These are phyloP conservation scores for Asterochloris erici DNA, from an alignment of 139 green algal species.

Conservation along the genomic window DNA sequence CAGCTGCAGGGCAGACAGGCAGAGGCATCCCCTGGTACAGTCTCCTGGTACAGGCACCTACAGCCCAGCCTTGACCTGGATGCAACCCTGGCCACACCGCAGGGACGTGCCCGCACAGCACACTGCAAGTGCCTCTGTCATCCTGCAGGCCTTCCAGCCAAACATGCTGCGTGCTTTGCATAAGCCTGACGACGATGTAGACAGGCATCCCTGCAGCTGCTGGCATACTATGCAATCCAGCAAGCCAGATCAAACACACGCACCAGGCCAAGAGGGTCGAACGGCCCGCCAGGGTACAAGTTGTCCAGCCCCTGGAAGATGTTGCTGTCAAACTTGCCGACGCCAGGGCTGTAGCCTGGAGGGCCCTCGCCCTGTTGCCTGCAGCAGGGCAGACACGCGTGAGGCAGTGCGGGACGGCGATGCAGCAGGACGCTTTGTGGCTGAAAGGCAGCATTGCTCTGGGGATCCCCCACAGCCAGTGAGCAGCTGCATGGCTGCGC, in stretches of 20 bases:
- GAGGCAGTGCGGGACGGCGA: background rate
- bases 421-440: background rate
- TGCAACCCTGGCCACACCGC: too few relatives aligned
- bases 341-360: constrained; percentile 81
- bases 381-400: background rate
- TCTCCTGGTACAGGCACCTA: too few relatives aligned
- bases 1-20: too few relatives aligned
- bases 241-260: constrained; percentile 16
- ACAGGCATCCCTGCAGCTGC: too few relatives aligned
- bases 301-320: constrained; percentile 88
- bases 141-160: too few relatives aligned
- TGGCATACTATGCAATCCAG: too few relatives aligned
- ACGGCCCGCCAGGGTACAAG: constrained; percentile 91
- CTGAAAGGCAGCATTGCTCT: background rate
- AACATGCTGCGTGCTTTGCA: too few relatives aligned
- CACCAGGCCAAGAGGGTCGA: constrained; percentile 91
- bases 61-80: too few relatives aligned
- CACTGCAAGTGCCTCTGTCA: too few relatives aligned
- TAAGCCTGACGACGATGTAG: too few relatives aligned
- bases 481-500: background rate
- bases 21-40: too few relatives aligned
- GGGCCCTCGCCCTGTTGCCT: constrained; percentile 65
- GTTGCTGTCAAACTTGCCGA: constrained; percentile 87
- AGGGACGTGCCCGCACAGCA: too few relatives aligned
- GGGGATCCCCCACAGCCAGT: background rate